Percentiles rank a stretch among this genome's conserved stretches.
Conservation (phyloP, 805 yeast genomes). For the Yamadazyma phyllophila region DNA sequence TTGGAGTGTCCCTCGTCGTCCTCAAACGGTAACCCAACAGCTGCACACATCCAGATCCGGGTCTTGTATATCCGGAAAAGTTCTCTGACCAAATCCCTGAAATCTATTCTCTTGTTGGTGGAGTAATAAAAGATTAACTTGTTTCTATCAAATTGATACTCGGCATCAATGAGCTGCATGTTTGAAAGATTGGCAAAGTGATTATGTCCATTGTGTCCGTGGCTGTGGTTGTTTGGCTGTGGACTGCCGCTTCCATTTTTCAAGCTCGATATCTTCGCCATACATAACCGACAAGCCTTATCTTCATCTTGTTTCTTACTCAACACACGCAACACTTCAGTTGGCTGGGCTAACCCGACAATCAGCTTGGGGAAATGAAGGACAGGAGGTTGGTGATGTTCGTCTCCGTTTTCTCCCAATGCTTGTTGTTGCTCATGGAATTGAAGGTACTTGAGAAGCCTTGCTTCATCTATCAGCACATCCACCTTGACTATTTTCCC, state of each 20-base stretch:
- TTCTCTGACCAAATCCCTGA: constrained; percentile 41
- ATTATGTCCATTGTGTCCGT: constrained; percentile 4
- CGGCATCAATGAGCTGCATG: constrained; percentile 68
- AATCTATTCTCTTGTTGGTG: constrained; percentile 59
- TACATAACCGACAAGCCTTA: constrained; percentile 61
- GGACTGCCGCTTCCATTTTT: constrained; percentile 1
- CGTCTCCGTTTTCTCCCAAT: constrained; percentile 30
- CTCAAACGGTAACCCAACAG: constrained; percentile 38
- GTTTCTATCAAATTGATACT: constrained; percentile 78
- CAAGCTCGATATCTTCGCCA: constrained; percentile 49
- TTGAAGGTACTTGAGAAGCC: constrained; percentile 62
- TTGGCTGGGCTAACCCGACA: constrained; percentile 57
- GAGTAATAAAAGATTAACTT: constrained; percentile 71
- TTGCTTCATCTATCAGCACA: constrained; percentile 63
- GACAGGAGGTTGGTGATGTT: constrained; percentile 35
- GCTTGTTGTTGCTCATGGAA: constrained; percentile 72
- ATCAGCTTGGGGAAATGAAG: constrained; percentile 69
- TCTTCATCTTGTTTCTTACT: constrained; percentile 67
- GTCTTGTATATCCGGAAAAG: constrained; percentile 46
- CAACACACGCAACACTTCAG: constrained; percentile 58
- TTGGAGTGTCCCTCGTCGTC: background rate
- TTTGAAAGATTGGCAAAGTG: constrained; percentile 25
- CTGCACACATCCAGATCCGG: constrained; percentile 74
- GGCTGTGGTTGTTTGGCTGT: background rate
- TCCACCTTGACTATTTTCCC: constrained; percentile 62